Conservation (phyloP, 2,329 filamentous ascomycete species). For the Fulvia fulva region DNA sequence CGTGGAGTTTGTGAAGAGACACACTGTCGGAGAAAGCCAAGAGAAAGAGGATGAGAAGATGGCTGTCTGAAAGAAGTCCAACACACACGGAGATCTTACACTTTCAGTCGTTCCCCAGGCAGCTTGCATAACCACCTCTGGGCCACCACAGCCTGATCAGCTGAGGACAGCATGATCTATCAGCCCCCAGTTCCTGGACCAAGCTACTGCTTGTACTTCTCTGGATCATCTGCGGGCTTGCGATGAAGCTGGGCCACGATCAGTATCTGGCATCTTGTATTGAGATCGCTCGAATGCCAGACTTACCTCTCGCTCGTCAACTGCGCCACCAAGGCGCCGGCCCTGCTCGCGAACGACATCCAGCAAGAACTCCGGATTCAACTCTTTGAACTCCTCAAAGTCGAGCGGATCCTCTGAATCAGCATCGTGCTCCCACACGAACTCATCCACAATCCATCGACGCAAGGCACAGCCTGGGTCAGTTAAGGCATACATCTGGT, state of each 20-base stretch:
- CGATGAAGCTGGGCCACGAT: background rate
- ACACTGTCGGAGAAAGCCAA: conserved; percentile 18
- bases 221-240: background rate
- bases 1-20: conserved; percentile 55
- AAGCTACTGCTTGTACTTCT: background rate
- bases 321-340: background rate
- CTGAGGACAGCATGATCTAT: too few species aligned
- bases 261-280: background rate
- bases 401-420: background rate
- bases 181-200: too few species aligned
- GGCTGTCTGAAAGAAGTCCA: background rate
- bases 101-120: too few species aligned
- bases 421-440: background rate
- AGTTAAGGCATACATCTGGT: background rate
- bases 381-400: background rate
- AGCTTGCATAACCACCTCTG: too few species aligned
- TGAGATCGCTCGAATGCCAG: background rate
- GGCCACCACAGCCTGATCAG: too few species aligned
- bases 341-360: background rate
- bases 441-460: background rate
- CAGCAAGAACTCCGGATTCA: background rate
- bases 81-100: background rate
- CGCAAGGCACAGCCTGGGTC: background rate
- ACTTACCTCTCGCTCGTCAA: background rate
- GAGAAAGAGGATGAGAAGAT: background rate